A percentile compares a stretch with the other conserved stretches of the same genome.
Conservation (phyloP, 805 yeast species). For the Candida multigemmis region DNA sequence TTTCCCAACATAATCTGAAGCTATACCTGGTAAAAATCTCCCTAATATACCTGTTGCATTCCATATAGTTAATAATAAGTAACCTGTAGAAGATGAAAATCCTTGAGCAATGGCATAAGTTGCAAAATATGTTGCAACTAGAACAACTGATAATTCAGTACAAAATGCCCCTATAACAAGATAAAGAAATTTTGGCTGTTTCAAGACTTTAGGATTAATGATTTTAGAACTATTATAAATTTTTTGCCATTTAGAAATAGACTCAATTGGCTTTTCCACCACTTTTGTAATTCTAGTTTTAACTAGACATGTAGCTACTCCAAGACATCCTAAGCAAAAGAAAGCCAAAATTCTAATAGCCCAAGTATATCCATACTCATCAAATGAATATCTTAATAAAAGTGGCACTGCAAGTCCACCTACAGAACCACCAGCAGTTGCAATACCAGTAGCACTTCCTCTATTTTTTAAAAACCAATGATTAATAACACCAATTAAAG, state of each 20-base stretch:
- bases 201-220: conserved; percentile 5
- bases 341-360: conserved; percentile 42
- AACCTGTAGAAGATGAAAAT: conserved; percentile 31
- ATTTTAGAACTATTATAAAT: conserved; percentile 2
- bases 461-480: conserved; percentile 59
- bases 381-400: conserved; percentile 36
- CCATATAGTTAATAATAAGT: conserved; percentile 36
- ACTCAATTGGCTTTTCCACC: no score
- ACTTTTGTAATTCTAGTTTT: conserved; percentile 21
- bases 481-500: conserved; percentile 50
- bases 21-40: conserved; percentile 43
- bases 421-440: conserved; percentile 58
- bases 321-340: conserved; percentile 16
- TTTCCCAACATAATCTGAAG: conserved; percentile 47
- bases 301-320: conserved; percentile 12
- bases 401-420: conserved; percentile 61
- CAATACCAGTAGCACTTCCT: conserved; percentile 49
- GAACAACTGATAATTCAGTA: conserved; percentile 43
- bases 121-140: conserved; percentile 45
- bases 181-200: conserved; percentile 13
- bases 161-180: conserved; percentile 26
- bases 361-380: conserved; percentile 47
- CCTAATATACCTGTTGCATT: conserved; percentile 43
- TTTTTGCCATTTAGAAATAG: conserved; percentile 2
- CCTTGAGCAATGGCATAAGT: conserved; percentile 49